Conservation (phyloP, 148 eudicot genomes). For the Diospyros kaki region DNA sequence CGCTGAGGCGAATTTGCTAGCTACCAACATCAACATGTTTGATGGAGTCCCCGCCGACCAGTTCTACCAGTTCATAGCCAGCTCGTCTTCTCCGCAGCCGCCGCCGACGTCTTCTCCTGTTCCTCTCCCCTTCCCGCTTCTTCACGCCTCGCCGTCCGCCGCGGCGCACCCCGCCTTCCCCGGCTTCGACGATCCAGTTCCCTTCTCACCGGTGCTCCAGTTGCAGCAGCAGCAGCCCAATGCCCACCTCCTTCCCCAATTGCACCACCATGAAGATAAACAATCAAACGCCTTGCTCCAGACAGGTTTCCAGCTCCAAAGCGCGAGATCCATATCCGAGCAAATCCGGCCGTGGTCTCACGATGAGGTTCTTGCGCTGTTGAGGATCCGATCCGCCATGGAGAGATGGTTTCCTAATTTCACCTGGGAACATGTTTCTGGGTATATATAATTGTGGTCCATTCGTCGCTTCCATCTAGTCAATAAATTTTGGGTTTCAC, state of each 20-base stretch:
- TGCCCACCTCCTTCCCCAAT: constrained; percentile 17
- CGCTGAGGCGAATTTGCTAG: not conserved
- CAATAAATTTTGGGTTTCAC: too few species aligned
- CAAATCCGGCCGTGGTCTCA: constrained; percentile 42
- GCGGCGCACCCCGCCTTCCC: too few species aligned
- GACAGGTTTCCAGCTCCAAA: constrained; percentile 7
- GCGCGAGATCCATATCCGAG: constrained; percentile 18
- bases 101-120: constrained; percentile 16
- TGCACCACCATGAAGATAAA: constrained; percentile 16
- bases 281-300: not conserved
- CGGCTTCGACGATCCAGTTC: constrained; percentile 18
- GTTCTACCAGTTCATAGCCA: constrained; percentile 66
- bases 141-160: constrained; percentile 14
- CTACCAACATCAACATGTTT: constrained; percentile 44
- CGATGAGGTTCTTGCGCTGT: constrained; percentile 62
- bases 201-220: not conserved
- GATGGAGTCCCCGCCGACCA: constrained; percentile 74
- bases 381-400: constrained; percentile 61
- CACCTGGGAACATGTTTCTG: constrained; percentile 84
- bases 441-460: constrained; percentile 25
- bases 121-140: constrained; percentile 29
- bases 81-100: constrained; percentile 14
- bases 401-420: constrained; percentile 66
- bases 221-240: constrained; percentile 2
- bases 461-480: too few species aligned